phyloP scores from a whole-genome alignment of 2,329 filamentous ascomycete genomes.

The Gnomoniopsis sp. region DNA sequence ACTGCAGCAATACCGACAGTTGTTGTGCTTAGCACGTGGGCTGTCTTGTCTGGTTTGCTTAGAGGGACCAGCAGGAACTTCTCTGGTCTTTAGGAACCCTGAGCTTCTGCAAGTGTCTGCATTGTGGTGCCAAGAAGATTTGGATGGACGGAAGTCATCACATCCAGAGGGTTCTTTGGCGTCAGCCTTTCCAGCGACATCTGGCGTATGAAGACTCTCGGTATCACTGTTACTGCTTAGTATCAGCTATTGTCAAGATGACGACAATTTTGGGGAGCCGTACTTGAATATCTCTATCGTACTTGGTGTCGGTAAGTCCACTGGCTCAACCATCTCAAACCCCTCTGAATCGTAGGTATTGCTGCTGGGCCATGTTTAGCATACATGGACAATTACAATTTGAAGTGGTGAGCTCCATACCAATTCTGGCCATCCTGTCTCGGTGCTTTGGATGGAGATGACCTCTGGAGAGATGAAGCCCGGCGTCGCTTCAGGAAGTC shows the following conservation, averaged over 20 bases:
- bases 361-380: background rate
- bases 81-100: background rate
- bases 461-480: background rate
- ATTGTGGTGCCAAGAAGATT: background rate
- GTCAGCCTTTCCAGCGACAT: background rate
- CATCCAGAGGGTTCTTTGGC: background rate
- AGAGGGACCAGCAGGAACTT: background rate
- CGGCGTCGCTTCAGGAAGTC: background rate
- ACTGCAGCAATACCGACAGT: background rate
- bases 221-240: background rate
- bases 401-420: background rate
- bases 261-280: background rate
- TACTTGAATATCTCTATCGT: constrained; percentile 10
- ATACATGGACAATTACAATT: no score
- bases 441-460: background rate
- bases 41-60: background rate
- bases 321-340: background rate
- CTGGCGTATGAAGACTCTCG: background rate
- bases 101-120: background rate
- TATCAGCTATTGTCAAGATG: background rate
- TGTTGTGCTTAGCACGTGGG: background rate
- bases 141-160: background rate
- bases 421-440: background rate
- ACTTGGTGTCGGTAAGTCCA: background rate
- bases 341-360: background rate